Conservation (phyloP, 2,329 filamentous ascomycete species). For the Raffaelea ambrosiae region DNA sequence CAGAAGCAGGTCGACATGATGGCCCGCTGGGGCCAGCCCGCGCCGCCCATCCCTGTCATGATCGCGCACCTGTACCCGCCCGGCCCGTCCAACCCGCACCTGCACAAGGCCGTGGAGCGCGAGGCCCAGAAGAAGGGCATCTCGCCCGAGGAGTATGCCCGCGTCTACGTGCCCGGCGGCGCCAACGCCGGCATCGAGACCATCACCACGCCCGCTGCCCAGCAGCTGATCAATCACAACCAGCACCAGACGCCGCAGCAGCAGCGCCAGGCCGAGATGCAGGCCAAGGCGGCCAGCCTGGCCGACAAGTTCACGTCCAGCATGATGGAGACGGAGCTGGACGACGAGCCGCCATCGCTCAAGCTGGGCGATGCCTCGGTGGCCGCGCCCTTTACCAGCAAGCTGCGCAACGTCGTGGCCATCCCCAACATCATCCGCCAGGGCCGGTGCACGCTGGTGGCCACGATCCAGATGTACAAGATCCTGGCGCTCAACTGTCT, state of each 20-base stretch:
- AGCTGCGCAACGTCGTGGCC: slow-evolving; percentile 91
- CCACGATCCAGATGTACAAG: slow-evolving; percentile 99
- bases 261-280: slow-evolving; percentile 49
- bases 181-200: slow-evolving; percentile 40
- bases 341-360: slow-evolving; percentile 86
- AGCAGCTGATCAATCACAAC: slow-evolving; percentile 39
- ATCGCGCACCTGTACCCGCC: slow-evolving; percentile 94
- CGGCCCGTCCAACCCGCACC: slow-evolving; percentile 86
- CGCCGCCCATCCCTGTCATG: slow-evolving; percentile 81
- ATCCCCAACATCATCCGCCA: slow-evolving; percentile 98
- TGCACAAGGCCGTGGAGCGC: slow-evolving; percentile 80
- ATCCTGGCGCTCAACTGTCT: slow-evolving; percentile 96
- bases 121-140: slow-evolving; percentile 74
- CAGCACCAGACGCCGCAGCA: slow-evolving; percentile 27
- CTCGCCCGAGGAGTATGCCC: slow-evolving; percentile 48
- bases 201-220: slow-evolving; percentile 58
- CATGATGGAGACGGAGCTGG: slow-evolving; percentile 86
- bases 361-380: slow-evolving; percentile 97
- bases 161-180: slow-evolving; percentile 30
- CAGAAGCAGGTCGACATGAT: slow-evolving; percentile 92
- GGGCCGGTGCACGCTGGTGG: slow-evolving; percentile 92
- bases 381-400: slow-evolving; percentile 94
- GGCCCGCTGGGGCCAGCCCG: slow-evolving; percentile 87
- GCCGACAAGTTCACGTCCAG: slow-evolving; percentile 78
- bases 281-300: slow-evolving; percentile 65